Conservation (phyloP, 257 asterid genomes). For the Solanum sparsipilum region DNA sequence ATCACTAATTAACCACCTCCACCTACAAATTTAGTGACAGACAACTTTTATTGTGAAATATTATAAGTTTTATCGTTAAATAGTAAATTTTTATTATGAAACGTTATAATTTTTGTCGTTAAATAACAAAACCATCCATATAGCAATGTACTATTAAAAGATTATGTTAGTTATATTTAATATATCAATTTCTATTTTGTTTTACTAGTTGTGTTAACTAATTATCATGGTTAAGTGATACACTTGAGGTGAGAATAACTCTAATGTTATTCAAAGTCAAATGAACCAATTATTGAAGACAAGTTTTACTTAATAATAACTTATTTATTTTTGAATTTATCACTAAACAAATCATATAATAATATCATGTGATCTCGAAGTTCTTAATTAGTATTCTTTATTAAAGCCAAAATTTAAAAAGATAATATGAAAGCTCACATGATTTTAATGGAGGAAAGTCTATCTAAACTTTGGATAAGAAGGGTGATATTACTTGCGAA, state of each 20-base stretch:
- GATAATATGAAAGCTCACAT: not conserved
- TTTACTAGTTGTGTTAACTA: not conserved
- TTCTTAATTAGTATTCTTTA: not conserved
- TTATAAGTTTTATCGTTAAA: not conserved
- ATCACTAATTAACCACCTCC: not conserved
- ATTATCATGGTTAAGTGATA: not conserved
- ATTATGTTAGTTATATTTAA: not conserved
- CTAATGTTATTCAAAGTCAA: not conserved
- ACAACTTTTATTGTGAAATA: not conserved
- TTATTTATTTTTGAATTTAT: too few species aligned
- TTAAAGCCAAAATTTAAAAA: not conserved
- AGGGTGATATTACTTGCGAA: not conserved
- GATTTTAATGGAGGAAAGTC: not conserved
- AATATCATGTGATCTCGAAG: not conserved
- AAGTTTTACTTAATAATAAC: not conserved
- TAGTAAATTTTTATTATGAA: not conserved
- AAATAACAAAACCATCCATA: not conserved
- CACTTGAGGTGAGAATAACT: too few species aligned
- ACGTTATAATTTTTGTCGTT: not conserved
- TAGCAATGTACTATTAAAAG: not conserved
- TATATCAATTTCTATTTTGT: not conserved
- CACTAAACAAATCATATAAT: not conserved
- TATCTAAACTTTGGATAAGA: not conserved
- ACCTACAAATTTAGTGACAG: not conserved
- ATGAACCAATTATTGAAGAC: not conserved